Conservation (phyloP, 352 stramenopile genomes). For the Pythium utonaiense region DNA sequence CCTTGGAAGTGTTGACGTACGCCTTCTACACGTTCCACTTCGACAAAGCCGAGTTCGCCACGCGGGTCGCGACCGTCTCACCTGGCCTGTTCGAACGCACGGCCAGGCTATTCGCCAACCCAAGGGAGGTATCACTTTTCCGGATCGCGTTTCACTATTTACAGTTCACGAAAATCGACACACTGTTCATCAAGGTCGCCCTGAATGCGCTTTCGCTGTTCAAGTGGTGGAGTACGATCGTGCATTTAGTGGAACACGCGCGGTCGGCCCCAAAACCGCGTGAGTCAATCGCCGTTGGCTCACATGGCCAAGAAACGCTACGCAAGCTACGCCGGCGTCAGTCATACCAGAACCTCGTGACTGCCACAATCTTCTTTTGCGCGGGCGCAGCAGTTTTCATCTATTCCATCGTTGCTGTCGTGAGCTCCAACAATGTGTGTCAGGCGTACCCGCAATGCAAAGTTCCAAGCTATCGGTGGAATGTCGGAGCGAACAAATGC, state of each 20-base stretch:
- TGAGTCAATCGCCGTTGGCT: no score
- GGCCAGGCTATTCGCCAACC: constrained; percentile 40
- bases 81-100: constrained; percentile 31
- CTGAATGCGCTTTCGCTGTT: constrained; percentile 39
- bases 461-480: constrained; percentile 26
- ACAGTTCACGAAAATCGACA: constrained; percentile 27
- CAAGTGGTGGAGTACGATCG: constrained; percentile 45
- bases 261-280: no score
- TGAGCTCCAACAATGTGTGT: constrained; percentile 4
- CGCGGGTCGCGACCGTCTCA: no score
- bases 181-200: constrained; percentile 29
- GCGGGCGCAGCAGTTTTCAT: constrained; percentile 11
- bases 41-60: constrained; percentile 32
- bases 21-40: constrained; percentile 41
- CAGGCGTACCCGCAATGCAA: constrained; percentile 8
- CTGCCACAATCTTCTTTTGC: background rate
- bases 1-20: constrained; percentile 36
- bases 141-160: constrained; percentile 44
- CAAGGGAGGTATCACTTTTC: constrained; percentile 42
- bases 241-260: constrained; percentile 1
- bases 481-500: constrained; percentile 15
- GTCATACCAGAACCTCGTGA: background rate
- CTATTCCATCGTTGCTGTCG: constrained; percentile 16
- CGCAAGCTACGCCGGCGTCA: background rate
- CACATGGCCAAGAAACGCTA: no score